phyloP scores from a whole-genome alignment of 2,329 filamentous ascomycete genomes.

The Phymatotrichopsis omnivora region DNA sequence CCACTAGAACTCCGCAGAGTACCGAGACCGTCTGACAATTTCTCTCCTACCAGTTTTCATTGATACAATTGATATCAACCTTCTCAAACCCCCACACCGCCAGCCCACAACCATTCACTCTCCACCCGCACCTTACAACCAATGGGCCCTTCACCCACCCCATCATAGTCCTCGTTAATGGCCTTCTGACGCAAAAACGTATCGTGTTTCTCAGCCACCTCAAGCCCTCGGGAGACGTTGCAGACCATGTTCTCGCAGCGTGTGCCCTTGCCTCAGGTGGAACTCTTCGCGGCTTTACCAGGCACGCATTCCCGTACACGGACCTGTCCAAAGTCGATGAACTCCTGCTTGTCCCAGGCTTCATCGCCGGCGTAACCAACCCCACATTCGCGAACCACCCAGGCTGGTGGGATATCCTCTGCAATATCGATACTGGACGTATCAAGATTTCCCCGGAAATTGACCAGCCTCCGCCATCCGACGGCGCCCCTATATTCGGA shows the following conservation, averaged over 20 bases:
- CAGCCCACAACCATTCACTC: slow-evolving; percentile 64
- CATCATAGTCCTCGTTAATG: slow-evolving; percentile 88
- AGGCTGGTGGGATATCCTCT: slow-evolving; percentile 97
- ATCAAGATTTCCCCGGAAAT: slow-evolving; percentile 91
- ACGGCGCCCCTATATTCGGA: slow-evolving; percentile 37
- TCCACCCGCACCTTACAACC: slow-evolving; percentile 88
- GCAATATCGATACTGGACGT: slow-evolving; percentile 80
- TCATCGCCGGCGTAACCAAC: slow-evolving; percentile 96
- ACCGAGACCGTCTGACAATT: not conserved
- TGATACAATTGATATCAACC: slow-evolving; percentile 93
- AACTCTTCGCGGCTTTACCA: slow-evolving; percentile 82
- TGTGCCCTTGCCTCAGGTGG: slow-evolving; percentile 90
- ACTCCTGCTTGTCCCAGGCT: slow-evolving; percentile 86
- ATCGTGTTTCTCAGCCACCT: slow-evolving; percentile 95
- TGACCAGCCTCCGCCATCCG: slow-evolving; percentile 67
- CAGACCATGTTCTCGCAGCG: slow-evolving; percentile 94
- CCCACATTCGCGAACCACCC: slow-evolving; percentile 89
- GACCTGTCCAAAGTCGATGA: slow-evolving; percentile 97
- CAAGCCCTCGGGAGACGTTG: slow-evolving; percentile 87
- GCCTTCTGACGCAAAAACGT: slow-evolving; percentile 88
- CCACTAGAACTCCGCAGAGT: too few relatives aligned
- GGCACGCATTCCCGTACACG: slow-evolving; percentile 95
- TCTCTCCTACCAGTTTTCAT: slow-evolving; percentile 70
- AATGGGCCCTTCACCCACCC: slow-evolving; percentile 84
- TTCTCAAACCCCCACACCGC: slow-evolving; percentile 70